Conservation (phyloP, 495 filamentous ascomycete species). For the Neurospora sp. region DNA sequence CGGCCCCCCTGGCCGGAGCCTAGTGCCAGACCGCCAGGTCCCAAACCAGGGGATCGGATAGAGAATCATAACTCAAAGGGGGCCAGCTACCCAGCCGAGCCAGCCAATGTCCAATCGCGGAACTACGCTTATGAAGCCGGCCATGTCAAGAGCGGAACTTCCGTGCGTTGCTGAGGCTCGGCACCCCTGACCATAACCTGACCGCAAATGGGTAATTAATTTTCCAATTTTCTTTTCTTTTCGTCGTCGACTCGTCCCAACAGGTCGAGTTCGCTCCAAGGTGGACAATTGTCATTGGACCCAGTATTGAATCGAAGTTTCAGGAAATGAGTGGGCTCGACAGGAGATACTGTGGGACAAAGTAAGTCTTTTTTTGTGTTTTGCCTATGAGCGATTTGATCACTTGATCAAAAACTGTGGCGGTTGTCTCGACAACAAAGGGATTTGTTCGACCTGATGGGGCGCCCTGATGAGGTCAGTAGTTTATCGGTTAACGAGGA, state of each 20-base stretch:
- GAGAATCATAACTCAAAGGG: neutral
- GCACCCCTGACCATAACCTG: neutral
- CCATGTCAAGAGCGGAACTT: neutral
- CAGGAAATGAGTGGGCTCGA: neutral
- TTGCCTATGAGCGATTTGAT: neutral
- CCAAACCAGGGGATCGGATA: neutral
- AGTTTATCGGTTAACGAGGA: neutral
- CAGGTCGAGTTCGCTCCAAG: neutral
- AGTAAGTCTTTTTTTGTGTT: neutral
- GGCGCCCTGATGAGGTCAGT: neutral
- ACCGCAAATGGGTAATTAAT: neutral
- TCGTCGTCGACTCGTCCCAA: neutral
- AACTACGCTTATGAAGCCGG: neutral
- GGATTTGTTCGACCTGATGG: neutral
- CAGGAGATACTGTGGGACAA: neutral
- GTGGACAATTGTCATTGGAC: neutral
- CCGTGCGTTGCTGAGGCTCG: neutral
- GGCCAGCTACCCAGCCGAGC: neutral
- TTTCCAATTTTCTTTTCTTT: neutral
- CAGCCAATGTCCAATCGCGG: neutral
- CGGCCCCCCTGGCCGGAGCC: neutral
- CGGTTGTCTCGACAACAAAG: neutral
- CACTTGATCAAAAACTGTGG: neutral
- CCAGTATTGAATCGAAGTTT: neutral
- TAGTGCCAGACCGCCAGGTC: neutral